phyloP scores from a whole-genome alignment of 768 basidiomycete genomes.

The Crucibulum laeve region DNA sequence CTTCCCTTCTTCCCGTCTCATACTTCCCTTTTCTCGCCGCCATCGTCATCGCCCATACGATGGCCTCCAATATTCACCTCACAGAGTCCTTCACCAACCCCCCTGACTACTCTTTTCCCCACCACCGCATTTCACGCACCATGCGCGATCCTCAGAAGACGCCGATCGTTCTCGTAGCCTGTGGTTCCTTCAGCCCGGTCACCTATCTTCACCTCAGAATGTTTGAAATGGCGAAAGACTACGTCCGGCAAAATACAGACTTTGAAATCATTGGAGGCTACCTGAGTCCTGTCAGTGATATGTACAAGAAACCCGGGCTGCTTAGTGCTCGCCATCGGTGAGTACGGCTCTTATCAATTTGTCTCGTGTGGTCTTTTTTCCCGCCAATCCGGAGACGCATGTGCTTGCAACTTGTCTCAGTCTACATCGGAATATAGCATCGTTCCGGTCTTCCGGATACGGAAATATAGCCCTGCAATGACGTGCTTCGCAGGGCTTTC shows the following conservation, averaged over 20 bases:
- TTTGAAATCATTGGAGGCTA: conserved; percentile 96
- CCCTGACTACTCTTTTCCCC: conserved; percentile 62
- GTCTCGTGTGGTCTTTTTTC: conserved; percentile 2
- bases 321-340: conserved; percentile 86
- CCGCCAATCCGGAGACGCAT: neutral
- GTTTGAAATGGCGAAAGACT: conserved; percentile 99
- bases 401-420: neutral
- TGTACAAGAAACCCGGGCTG: conserved; percentile 95
- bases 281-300: conserved; percentile 92
- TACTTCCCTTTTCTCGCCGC: conserved; percentile 8
- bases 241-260: conserved; percentile 84
- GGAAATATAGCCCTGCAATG: conserved; percentile 3
- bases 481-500: neutral
- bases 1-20: conserved; percentile 8
- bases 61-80: conserved; percentile 22
- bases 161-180: conserved; percentile 93
- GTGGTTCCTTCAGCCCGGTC: conserved; percentile 96
- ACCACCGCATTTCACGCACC: conserved; percentile 53
- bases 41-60: conserved; percentile 15
- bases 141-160: conserved; percentile 64
- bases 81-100: conserved; percentile 56
- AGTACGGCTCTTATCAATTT: conserved; percentile 28
- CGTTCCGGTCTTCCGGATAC: conserved; percentile 14
- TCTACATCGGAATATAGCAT: conserved; percentile 6
- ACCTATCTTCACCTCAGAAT: conserved; percentile 98